Evolutionary conservation across 495 filamentous ascomycete genomes (phyloP).

Genomic region (Neurospora terricola): DNA sequence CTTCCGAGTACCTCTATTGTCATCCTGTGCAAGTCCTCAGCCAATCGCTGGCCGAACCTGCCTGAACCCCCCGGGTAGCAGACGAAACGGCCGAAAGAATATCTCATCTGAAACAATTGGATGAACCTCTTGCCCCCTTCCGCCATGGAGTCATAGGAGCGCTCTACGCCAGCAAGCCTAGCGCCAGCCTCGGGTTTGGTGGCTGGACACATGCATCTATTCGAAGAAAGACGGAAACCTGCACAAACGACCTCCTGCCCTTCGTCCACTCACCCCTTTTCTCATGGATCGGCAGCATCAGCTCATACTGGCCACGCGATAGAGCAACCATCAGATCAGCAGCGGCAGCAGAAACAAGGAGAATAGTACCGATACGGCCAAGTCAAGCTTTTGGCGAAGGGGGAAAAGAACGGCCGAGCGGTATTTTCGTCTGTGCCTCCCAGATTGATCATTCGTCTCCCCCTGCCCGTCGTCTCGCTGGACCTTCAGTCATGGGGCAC

Average conservation of each 20-base stretch:
- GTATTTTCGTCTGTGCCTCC: neutral
- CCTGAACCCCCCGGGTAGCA: conserved; percentile 3
- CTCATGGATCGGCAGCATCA: conserved; percentile 11
- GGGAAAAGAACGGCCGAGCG: neutral
- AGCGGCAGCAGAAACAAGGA: neutral
- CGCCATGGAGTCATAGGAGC: conserved; percentile 3
- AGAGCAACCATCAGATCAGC: conserved; percentile 8
- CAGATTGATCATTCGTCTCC: neutral
- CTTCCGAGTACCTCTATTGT: neutral
- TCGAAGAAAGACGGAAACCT: conserved; percentile 25
- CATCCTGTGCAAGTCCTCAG: neutral
- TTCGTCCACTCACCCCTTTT: conserved; percentile 11
- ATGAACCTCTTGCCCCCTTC: conserved; percentile 9
- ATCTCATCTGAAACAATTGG: conserved; percentile 26
- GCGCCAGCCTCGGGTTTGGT: conserved; percentile 18
- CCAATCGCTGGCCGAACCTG: conserved; percentile 15
- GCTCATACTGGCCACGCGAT: conserved; percentile 19
- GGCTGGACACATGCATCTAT: conserved; percentile 19
- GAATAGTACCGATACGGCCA: neutral
- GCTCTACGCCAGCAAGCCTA: conserved; percentile 4
- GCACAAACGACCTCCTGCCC: conserved; percentile 25
- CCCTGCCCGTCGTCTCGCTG: neutral
- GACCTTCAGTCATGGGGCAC: neutral
- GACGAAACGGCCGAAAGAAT: conserved; percentile 27
- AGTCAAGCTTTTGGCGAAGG: neutral